These are phyloP conservation scores for Taphrina confusa DNA, from an alignment of 1,139 yeast genomes.

Conservation along the genomic window DNA sequence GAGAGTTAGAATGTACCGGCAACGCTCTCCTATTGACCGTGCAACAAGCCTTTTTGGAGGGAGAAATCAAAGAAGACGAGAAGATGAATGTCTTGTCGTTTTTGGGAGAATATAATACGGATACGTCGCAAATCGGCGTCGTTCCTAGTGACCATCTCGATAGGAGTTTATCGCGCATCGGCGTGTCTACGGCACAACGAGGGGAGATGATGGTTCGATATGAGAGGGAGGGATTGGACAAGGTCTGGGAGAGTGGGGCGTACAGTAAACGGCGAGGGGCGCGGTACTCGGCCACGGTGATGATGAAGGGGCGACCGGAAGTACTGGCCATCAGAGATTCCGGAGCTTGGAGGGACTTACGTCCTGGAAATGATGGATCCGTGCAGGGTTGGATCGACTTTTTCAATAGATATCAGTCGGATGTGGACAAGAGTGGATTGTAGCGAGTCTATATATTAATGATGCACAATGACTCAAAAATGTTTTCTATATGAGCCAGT, in stretches of 20 bases:
- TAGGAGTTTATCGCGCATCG: not conserved
- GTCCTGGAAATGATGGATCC: slow-evolving; percentile 11
- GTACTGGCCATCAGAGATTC: slow-evolving; percentile 13
- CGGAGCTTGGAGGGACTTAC: slow-evolving; percentile 18
- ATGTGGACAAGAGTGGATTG: too few species aligned
- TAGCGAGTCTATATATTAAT: too few species aligned
- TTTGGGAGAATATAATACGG: not conserved
- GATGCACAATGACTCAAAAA: too few species aligned
- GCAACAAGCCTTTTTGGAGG: not conserved
- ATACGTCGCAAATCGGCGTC: slow-evolving; percentile 9
- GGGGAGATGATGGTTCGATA: not conserved
- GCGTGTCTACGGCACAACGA: not conserved
- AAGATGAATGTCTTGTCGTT: not conserved
- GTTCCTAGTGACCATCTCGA: slow-evolving; percentile 4
- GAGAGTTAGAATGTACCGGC: slow-evolving; percentile 19
- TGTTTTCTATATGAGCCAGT: too few species aligned
- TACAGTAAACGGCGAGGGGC: slow-evolving; percentile 6
- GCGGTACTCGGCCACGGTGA: slow-evolving; percentile 17
- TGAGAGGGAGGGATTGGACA: not conserved
- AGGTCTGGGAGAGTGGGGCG: slow-evolving; percentile 7
- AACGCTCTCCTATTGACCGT: slow-evolving; percentile 12
- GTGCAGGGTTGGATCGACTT: slow-evolving; percentile 11
- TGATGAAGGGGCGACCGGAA: slow-evolving; percentile 10
- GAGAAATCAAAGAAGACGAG: not conserved
- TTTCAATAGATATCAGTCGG: not conserved